phyloP scores from a whole-genome alignment of 805 yeast genomes.

The Yamadazyma takamatsuzukensis region DNA sequence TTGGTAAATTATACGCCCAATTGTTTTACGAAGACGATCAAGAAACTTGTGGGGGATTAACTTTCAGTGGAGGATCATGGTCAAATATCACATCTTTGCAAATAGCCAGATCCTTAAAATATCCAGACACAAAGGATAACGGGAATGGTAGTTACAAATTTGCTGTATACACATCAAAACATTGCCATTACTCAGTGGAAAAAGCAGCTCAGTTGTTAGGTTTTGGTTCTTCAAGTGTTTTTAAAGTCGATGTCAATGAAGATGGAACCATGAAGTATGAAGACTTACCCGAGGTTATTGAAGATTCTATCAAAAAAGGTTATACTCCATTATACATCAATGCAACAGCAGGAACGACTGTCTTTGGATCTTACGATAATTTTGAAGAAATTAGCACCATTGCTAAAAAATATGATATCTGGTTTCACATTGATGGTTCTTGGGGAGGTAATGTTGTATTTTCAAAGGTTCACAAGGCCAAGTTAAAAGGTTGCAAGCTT shows the following conservation, averaged over 20 bases:
- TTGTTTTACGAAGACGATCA: constrained; percentile 54
- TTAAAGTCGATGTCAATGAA: constrained; percentile 55
- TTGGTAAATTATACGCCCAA: constrained; percentile 64
- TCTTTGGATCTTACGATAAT: constrained; percentile 78
- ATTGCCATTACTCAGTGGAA: constrained; percentile 76
- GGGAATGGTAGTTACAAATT: constrained; percentile 56
- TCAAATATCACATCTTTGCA: constrained; percentile 78
- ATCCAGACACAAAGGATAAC: constrained; percentile 61
- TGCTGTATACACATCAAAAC: constrained; percentile 68
- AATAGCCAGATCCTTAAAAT: constrained; percentile 61
- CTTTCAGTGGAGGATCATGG: constrained; percentile 87
- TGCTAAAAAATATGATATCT: constrained; percentile 51
- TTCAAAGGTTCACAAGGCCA: constrained; percentile 42
- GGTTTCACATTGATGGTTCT: constrained; percentile 87
- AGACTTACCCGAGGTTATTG: constrained; percentile 45
- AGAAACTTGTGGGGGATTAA: constrained; percentile 71
- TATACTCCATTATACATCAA: constrained; percentile 70
- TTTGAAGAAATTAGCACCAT: constrained; percentile 51
- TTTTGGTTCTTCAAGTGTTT: constrained; percentile 57
- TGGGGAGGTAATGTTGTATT: constrained; percentile 89
- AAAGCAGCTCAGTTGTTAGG: constrained; percentile 79
- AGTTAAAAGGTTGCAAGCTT: constrained; percentile 55
- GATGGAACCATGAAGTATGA: constrained; percentile 56
- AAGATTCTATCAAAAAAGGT: constrained; percentile 46
- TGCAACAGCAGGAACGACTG: constrained; percentile 89